Base-by-base conservation (phyloP, 495 filamentous ascomycete species). In the Hamigera avellanea region DNA sequence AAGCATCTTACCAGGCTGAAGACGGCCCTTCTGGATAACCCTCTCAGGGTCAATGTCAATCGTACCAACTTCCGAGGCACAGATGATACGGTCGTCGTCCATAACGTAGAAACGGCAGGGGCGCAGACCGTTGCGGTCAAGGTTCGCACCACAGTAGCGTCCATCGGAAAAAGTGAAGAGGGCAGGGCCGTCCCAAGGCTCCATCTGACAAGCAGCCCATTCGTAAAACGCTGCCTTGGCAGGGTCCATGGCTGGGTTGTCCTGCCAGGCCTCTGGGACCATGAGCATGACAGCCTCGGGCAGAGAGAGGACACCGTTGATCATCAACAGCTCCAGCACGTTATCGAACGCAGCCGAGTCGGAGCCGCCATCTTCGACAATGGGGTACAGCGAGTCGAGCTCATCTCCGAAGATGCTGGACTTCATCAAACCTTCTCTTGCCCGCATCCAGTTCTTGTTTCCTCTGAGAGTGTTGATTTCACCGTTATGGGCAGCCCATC, bases 391-490 rank as follows among this genome's bases (percentile, higher is more conserved):
- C 38, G 64, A 62, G 53, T 99, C 86, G 1, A 99, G 80, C 56
- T 95, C 88, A 19, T 93, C 87, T 33, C 83, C 85, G 49, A 99
- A 96, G 36, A 94, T 73, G 28, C 85, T 77, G 5, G 93, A 96
- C 50, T 83, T 81, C 69, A 99, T 83, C 36, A 95, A 82, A 59
- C 91, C 93, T 57, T 99, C 91, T 54, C 91, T 80, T 34, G 91
- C 89, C 39, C 91, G 78, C 91, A 99, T 99, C 91, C 93, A 99
- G 66, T 99, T 99, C 73, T 99, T 99, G 68, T 99, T 99, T 33
- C 91, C 91, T 48, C 91, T 83, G 44, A 99, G 68, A 2, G 91
- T 99, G 58, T 99, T 99, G 46, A 99, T 96, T 62, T 99, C 91
- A 67, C 91, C 91, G 52, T 99, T 99, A 68, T 99, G 91, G 54